Base-by-base conservation (phyloP, 441 rosid genomes). In the Biscutella laevigata region DNA sequence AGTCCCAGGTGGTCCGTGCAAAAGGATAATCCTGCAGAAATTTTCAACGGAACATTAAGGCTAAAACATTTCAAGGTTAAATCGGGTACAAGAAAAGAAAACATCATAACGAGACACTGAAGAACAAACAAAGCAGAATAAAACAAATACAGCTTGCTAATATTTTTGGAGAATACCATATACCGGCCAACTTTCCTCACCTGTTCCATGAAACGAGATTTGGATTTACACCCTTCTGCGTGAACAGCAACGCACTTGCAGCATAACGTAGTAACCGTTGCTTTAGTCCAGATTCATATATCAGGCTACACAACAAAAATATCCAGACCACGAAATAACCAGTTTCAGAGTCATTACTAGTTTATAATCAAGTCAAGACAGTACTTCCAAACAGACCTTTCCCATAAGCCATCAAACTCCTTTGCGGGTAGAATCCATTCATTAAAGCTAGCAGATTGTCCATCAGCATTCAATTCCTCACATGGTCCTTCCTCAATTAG, bases 371-470 rank as follows among this genome's bases (percentile, higher is more conserved):
- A 0, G 44, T 8, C 33, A 37, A 32, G 28, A 44, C 38, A 3
- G 7, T 6, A 22, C 20, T 46, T 40, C 7, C 7, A 61, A 35
- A 68, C 70, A 69, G 45, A 92, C 96, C 98, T 92, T 73, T 92
- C 96, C 96, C 98, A 92, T 92, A 92, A 71, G 73, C 98, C 96
- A 74, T 92, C 91, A 70, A 86, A 92, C 71, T 92, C 98, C 74
- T 75, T 83, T n/a, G 95, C 96, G 20, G 98, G 98, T 57, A 92
- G 79, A 64, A 84, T 82, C 96, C 96, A 92, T 71, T 88, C 98
- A 45, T 83, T 81, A 73, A 92, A 92, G 73, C 84, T 92, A 53
- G 98, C 76, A 20, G 79, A 74, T 62, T 84, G 88, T 36, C 95
- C 92, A 77, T 92, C 95, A 47, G 70, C 74, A 58, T 78, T 62